Evolutionary conservation across 2,329 filamentous ascomycete species (phyloP).

Genomic region (Conoideocrella luteorostrata): DNA sequence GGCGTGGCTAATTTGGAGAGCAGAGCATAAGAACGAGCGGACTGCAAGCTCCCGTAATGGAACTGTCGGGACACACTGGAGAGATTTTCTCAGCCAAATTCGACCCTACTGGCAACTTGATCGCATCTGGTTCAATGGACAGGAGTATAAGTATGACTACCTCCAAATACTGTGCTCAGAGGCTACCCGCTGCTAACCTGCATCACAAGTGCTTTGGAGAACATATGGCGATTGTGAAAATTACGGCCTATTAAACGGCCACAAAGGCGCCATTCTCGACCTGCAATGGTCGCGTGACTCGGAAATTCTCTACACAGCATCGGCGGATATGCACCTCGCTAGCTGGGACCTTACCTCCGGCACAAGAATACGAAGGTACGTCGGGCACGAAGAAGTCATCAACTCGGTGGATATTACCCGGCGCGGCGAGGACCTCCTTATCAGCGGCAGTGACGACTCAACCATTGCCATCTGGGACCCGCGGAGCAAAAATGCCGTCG

Average conservation of each 20-base stretch:
- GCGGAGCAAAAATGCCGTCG: conserved; percentile 77
- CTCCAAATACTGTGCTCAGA: no score
- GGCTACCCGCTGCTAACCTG: no score
- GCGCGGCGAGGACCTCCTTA: conserved; percentile 81
- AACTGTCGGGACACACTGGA: conserved; percentile 73
- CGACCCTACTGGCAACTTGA: conserved; percentile 77
- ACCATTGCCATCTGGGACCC: conserved; percentile 96
- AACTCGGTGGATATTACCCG: conserved; percentile 85
- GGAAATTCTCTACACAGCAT: conserved; percentile 82
- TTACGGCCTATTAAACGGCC: conserved; percentile 80
- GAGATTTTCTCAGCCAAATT: conserved; percentile 91
- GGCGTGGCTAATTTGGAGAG: conserved; percentile 1
- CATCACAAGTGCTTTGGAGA: conserved; percentile 83
- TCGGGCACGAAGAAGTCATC: conserved; percentile 93
- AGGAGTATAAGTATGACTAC: conserved; percentile 66
- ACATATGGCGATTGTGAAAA: conserved; percentile 92
- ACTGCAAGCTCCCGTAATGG: conserved; percentile 88
- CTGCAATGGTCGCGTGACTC: conserved; percentile 97
- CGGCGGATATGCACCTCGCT: conserved; percentile 85
- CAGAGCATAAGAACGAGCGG: conserved; percentile 75
- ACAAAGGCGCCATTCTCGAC: conserved; percentile 86
- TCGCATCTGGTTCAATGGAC: conserved; percentile 95
- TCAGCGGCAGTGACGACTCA: conserved; percentile 90
- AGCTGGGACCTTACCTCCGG: conserved; percentile 94
- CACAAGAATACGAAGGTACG: conserved; percentile 82